Evolutionary conservation across 768 basidiomycete species (phyloP).

Genomic region (Russula emetica): DNA sequence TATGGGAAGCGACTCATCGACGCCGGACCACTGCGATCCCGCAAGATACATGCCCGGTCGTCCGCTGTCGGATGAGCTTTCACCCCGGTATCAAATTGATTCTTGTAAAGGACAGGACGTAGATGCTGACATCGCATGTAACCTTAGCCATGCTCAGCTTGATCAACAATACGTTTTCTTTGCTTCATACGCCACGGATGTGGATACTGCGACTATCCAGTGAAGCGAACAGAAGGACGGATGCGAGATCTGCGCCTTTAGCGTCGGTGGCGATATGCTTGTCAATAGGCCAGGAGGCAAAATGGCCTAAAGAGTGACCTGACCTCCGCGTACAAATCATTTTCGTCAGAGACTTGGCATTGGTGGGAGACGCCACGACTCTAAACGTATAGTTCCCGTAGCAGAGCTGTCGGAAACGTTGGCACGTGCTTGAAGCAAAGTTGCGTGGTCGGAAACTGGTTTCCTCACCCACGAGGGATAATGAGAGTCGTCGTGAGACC

Average conservation of each 20-base stretch:
- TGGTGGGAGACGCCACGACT: slow-evolving; percentile 67
- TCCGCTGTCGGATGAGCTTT: slow-evolving; percentile 65
- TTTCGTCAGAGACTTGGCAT: slow-evolving; percentile 62
- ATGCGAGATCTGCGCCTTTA: slow-evolving; percentile 85
- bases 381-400: slow-evolving; percentile 87
- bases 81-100: slow-evolving; percentile 54
- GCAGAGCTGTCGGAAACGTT: slow-evolving; percentile 55
- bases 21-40: slow-evolving; percentile 68
- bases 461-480: slow-evolving; percentile 61
- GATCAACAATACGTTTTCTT: slow-evolving; percentile 85
- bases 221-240: slow-evolving; percentile 88
- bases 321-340: slow-evolving; percentile 67
- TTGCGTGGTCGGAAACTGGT: slow-evolving; percentile 61
- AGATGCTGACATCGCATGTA: slow-evolving; percentile 93
- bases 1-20: slow-evolving; percentile 83
- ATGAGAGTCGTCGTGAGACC: slow-evolving; percentile 89
- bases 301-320: slow-evolving; percentile 86
- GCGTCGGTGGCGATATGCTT: slow-evolving; percentile 93
- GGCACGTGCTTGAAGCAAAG: slow-evolving; percentile 64
- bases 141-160: slow-evolving; percentile 94
- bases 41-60: slow-evolving; percentile 84
- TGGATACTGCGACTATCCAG: slow-evolving; percentile 86
- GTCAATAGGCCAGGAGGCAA: slow-evolving; percentile 83
- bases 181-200: slow-evolving; percentile 80
- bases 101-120: slow-evolving; percentile 82